A percentile compares a stretch with the other conserved stretches of the same genome.
phyloP scores from a whole-genome alignment of 768 basidiomycete genomes.

The Leccinum subgranulosum region DNA sequence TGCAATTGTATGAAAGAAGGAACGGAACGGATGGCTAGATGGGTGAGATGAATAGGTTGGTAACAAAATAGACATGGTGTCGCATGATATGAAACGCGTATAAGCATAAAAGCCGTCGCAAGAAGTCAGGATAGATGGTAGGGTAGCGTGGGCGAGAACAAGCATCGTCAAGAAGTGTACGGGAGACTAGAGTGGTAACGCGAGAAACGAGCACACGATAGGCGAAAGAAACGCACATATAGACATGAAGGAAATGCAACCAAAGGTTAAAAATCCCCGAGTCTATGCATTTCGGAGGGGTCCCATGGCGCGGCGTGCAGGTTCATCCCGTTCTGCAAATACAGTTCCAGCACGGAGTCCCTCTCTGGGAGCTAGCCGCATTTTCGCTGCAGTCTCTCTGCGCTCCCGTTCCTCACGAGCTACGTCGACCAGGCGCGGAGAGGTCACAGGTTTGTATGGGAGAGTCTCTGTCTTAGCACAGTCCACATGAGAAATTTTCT shows the following conservation, averaged over 20 bases:
- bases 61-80: conserved; percentile 5
- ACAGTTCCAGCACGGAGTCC: conserved; percentile 32
- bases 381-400: conserved; percentile 21
- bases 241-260: background rate
- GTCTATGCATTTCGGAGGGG: conserved; percentile 21
- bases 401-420: conserved; percentile 27
- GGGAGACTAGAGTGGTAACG: conserved; percentile 10
- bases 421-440: background rate
- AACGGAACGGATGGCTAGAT: conserved; percentile 6
- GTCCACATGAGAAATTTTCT: background rate
- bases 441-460: conserved; percentile 4
- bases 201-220: conserved; percentile 3
- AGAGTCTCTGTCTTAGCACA: conserved; percentile 3
- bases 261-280: background rate
- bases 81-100: conserved; percentile 1
- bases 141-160: background rate
- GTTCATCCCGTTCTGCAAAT: conserved; percentile 27
- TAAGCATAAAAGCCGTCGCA: conserved; percentile 5
- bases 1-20: background rate
- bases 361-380: conserved; percentile 21
- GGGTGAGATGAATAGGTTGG: conserved; percentile 1
- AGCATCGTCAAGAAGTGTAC: conserved; percentile 9
- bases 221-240: background rate
- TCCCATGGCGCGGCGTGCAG: conserved; percentile 30
- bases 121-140: background rate